phyloP scores from a whole-genome alignment of 208 protist species.

The Trypanosoma congolense region DNA sequence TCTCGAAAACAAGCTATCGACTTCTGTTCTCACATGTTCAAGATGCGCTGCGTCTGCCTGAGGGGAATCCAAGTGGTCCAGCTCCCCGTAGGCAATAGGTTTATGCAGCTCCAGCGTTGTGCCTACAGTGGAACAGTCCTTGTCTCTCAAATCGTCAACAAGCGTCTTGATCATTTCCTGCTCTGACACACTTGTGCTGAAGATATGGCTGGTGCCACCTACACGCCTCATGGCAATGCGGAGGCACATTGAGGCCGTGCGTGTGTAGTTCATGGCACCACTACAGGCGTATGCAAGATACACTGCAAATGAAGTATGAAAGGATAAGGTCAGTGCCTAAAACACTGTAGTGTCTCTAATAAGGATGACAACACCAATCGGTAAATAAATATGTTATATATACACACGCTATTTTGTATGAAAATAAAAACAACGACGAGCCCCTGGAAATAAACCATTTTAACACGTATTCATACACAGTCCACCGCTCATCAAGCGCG shows the following conservation, averaged over 20 bases:
- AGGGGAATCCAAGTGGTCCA: conserved; percentile 84
- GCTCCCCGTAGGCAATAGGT: conserved; percentile 42
- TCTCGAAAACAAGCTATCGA: conserved; percentile 67
- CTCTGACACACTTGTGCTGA: conserved; percentile 43
- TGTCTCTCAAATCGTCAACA: conserved; percentile 55
- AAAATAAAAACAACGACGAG: conserved; percentile 13
- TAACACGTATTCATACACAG: too few species aligned
- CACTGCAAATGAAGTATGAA: too few species aligned
- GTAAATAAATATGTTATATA: too few species aligned
- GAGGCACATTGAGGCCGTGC: too few species aligned
- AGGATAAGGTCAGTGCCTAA: too few species aligned
- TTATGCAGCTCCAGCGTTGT: conserved; percentile 53
- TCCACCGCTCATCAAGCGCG: too few species aligned
- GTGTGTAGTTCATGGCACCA: too few species aligned
- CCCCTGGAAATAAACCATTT: not conserved
- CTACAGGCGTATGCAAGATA: too few species aligned
- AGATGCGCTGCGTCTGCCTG: conserved; percentile 60
- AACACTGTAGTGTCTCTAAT: too few species aligned
- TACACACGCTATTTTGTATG: too few species aligned
- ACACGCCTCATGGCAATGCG: too few species aligned
- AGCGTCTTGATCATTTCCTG: conserved; percentile 38
- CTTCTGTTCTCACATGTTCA: conserved; percentile 32
- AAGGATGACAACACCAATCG: too few species aligned
- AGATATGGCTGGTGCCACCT: conserved; percentile 24
- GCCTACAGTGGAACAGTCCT: conserved; percentile 34